A percentile compares a stretch with the other conserved stretches of the same genome.
These are phyloP conservation scores for Coniochaeta ligniaria DNA, from an alignment of 2,329 filamentous ascomycete species.

Conservation along the genomic window DNA sequence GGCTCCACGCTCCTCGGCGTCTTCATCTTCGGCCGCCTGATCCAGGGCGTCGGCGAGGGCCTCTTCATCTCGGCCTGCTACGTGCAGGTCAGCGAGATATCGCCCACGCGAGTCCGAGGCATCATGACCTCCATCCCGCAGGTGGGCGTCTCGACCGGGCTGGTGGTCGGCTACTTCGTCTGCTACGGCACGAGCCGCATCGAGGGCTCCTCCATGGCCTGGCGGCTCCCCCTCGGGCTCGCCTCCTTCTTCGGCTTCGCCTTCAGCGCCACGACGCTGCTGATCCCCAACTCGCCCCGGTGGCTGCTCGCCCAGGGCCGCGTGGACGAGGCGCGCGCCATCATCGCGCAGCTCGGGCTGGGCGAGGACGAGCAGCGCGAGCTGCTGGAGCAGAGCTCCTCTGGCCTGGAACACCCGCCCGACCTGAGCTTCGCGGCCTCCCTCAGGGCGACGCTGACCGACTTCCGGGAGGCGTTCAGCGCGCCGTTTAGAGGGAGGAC, in stretches of 20 bases:
- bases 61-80: constrained; percentile 45
- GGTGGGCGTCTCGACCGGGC: constrained; percentile 41
- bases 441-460: constrained; percentile 1
- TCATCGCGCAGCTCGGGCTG: not conserved
- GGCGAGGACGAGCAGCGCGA: constrained; percentile 30
- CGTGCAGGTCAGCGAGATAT: constrained; percentile 53
- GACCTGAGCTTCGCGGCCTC: constrained; percentile 11
- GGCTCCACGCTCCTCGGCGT: constrained; percentile 31
- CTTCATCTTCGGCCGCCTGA: constrained; percentile 46
- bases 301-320: constrained; percentile 42
- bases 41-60: constrained; percentile 52
- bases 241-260: constrained; percentile 25
- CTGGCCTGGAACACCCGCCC: constrained; percentile 14
- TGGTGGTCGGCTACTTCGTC: constrained; percentile 51
- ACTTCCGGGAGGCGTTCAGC: constrained; percentile 18
- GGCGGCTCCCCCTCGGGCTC: constrained; percentile 45
- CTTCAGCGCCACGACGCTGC: constrained; percentile 16
- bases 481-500: constrained; percentile 34
- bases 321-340: constrained; percentile 32
- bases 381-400: constrained; percentile 16
- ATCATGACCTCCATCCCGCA: constrained; percentile 45
- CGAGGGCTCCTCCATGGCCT: constrained; percentile 32
- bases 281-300: constrained; percentile 44
- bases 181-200: constrained; percentile 49
- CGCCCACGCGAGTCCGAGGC: constrained; percentile 42